These are phyloP conservation scores for Schwanniomyces sp. DNA, from an alignment of 805 yeast species.

Conservation along the genomic window DNA sequence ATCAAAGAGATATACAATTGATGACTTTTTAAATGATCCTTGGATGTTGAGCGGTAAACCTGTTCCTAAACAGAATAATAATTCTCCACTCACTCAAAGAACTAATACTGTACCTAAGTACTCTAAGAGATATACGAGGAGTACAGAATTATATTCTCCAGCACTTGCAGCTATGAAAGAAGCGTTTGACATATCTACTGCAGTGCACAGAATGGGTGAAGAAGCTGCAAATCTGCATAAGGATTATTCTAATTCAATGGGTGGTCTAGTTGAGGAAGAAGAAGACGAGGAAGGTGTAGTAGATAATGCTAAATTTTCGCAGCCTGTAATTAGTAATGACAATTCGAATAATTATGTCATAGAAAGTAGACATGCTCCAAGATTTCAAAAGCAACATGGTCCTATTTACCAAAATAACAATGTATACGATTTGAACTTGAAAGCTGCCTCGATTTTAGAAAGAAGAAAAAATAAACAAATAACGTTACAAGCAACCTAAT, in stretches of 20 bases:
- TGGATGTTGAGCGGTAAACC: constrained; percentile 48
- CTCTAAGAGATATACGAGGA: constrained; percentile 23
- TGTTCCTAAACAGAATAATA: background rate
- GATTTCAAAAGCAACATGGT: constrained; percentile 4
- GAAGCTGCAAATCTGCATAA: constrained; percentile 44
- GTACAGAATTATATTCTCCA: constrained; percentile 53
- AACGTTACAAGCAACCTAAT: constrained; percentile 5
- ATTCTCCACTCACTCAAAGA: constrained; percentile 8
- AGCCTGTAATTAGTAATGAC: background rate
- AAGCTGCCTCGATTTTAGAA: constrained; percentile 54
- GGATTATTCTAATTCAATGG: constrained; percentile 12
- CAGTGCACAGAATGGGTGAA: constrained; percentile 79
- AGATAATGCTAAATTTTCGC: constrained; percentile 1
- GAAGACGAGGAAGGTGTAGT: constrained; percentile 22
- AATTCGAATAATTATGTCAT: constrained; percentile 9
- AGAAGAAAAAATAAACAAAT: constrained; percentile 33
- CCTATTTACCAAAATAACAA: constrained; percentile 10
- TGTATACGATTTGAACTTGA: constrained; percentile 46
- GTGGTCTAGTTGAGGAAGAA: constrained; percentile 36
- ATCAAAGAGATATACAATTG: constrained; percentile 62
- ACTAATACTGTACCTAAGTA: constrained; percentile 16
- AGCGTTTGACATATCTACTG: constrained; percentile 83
- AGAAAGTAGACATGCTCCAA: constrained; percentile 8
- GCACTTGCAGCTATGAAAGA: constrained; percentile 82
- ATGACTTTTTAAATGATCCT: constrained; percentile 71